Percentiles rank a stretch among this genome's conserved stretches.
Evolutionary conservation across 192 early-diverging fungal genomes (phyloP).

Genomic region (Pecoramyces ruminantium): DNA sequence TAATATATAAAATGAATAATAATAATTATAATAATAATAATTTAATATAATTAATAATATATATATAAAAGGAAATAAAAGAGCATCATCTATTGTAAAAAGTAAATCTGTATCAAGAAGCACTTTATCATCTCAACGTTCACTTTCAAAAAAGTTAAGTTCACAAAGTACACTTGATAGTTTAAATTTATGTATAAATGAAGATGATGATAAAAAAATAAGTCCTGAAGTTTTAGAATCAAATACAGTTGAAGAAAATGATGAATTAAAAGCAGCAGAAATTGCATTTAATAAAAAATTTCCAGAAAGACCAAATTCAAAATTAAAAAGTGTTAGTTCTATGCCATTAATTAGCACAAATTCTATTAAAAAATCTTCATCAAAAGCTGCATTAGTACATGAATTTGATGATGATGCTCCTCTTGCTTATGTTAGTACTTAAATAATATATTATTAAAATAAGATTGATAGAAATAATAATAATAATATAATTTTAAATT

Average conservation of each 20-base stretch:
- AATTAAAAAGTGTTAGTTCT: not conserved
- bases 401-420: not conserved
- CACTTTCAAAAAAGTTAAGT: not conserved
- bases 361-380: not conserved
- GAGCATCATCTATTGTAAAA: not conserved
- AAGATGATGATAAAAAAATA: not conserved
- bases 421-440: not conserved
- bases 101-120: not conserved
- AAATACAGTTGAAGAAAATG: not conserved
- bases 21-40: too few relatives aligned
- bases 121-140: not conserved
- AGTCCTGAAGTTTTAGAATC: not conserved
- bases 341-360: not conserved
- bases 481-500: too few relatives aligned
- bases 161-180: not conserved
- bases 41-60: too few relatives aligned
- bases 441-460: too few relatives aligned
- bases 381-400: not conserved
- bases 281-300: not conserved
- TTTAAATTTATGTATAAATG: not conserved
- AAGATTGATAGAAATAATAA: too few relatives aligned
- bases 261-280: not conserved
- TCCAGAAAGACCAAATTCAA: not conserved
- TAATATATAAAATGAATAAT: too few relatives aligned
- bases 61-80: not conserved